phyloP scores from a whole-genome alignment of 305 asterid genomes.

The Solanum hybrid region DNA sequence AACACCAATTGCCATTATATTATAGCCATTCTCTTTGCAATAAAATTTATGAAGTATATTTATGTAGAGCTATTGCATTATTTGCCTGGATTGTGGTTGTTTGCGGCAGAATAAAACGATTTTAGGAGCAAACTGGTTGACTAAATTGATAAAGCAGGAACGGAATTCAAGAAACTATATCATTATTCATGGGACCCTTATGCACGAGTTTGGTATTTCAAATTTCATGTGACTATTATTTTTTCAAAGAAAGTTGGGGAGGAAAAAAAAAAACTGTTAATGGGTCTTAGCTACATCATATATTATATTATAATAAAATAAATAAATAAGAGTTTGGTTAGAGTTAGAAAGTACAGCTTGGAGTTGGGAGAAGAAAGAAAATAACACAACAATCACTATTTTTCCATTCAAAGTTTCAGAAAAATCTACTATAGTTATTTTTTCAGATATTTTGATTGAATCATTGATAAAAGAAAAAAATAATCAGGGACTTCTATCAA shows the following conservation, averaged over 20 bases:
- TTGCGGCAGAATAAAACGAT: not conserved
- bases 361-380: not conserved
- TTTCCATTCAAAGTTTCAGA: not conserved
- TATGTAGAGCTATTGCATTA: not conserved
- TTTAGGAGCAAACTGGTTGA: not conserved
- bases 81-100: not conserved
- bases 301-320: not conserved
- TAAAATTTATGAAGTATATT: not conserved
- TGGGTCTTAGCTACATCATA: not conserved
- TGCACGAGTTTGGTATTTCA: slow-evolving; percentile 3
- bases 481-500: not conserved
- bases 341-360: not conserved
- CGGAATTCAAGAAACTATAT: not conserved
- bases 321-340: not conserved
- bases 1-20: not conserved
- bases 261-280: not conserved
- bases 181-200: not conserved
- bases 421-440: too few species aligned
- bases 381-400: not conserved
- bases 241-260: not conserved
- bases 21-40: not conserved
- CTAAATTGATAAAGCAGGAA: not conserved
- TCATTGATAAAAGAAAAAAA: not conserved
- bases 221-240: not conserved
- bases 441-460: not conserved